A percentile compares a stretch with the other conserved stretches of the same genome.
Evolutionary conservation across 139 green algal genomes (phyloP).

Genomic region (Pseudopediastrum boryanum): DNA sequence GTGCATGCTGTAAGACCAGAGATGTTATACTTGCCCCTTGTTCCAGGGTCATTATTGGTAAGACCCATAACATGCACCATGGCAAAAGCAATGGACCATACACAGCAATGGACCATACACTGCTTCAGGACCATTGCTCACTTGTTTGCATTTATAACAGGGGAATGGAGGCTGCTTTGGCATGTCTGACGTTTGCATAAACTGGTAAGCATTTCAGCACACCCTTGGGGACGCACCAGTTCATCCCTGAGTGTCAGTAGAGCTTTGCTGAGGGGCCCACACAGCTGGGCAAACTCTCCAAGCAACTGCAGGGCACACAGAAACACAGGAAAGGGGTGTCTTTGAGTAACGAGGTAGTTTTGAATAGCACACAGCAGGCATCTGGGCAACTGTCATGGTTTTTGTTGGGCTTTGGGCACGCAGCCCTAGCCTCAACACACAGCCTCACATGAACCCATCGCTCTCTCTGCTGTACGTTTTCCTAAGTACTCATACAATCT

Average conservation of each 20-base stretch:
- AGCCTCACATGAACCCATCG: too few relatives aligned
- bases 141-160: background rate
- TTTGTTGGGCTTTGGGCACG: background rate
- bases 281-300: slow-evolving; percentile 57
- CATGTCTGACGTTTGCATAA: background rate
- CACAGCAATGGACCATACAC: background rate
- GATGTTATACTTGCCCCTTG: too few relatives aligned
- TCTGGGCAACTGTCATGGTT: background rate
- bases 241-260: slow-evolving; percentile 49
- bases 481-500: too few relatives aligned
- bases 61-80: too few relatives aligned
- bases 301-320: slow-evolving; percentile 45
- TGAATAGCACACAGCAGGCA: background rate
- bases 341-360: background rate
- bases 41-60: too few relatives aligned
- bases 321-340: background rate
- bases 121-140: background rate
- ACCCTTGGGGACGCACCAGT: slow-evolving; percentile 44
- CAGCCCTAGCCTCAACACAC: too few relatives aligned
- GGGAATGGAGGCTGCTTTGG: background rate
- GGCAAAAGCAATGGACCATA: background rate
- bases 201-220: background rate
- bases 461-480: background rate
- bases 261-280: slow-evolving; percentile 52
- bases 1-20: too few relatives aligned